These are phyloP conservation scores for Serendipita sp. DNA, from an alignment of 768 basidiomycete species.

Conservation along the genomic window DNA sequence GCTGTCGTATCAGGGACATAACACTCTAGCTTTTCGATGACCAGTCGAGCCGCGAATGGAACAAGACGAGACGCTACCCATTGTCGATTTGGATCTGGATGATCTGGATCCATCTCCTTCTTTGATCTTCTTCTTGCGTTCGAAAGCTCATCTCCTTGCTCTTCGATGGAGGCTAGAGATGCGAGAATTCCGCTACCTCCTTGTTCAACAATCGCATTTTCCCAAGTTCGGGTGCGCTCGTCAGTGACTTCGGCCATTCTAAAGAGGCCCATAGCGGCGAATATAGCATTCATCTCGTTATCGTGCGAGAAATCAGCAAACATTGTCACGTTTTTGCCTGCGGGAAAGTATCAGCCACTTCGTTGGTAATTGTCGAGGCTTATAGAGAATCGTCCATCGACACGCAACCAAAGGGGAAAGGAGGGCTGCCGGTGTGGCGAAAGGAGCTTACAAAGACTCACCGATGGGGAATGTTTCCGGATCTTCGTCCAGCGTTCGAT, in stretches of 20 bases:
- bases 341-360: no score
- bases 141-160: no score
- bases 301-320: slow-evolving; percentile 81
- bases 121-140: not conserved
- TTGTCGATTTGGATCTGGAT: slow-evolving; percentile 15
- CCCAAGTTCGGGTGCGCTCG: no score
- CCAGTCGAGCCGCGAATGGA: slow-evolving; percentile 62
- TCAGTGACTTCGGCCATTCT: not conserved
- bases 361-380: no score
- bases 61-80: slow-evolving; percentile 50
- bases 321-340: slow-evolving; percentile 28
- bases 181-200: not conserved
- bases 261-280: slow-evolving; percentile 39
- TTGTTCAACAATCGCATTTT: not conserved
- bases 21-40: slow-evolving; percentile 54
- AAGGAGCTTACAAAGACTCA: not conserved
- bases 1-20: not conserved
- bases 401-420: no score
- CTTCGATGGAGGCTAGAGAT: no score
- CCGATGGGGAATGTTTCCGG: slow-evolving; percentile 54
- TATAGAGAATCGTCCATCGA: no score
- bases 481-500: slow-evolving; percentile 48
- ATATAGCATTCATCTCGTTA: slow-evolving; percentile 70
- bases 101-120: slow-evolving; percentile 10
- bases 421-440: no score